These are phyloP conservation scores for Fusarium mangiferae DNA, from an alignment of 2,329 filamentous ascomycete genomes.

Conservation along the genomic window DNA sequence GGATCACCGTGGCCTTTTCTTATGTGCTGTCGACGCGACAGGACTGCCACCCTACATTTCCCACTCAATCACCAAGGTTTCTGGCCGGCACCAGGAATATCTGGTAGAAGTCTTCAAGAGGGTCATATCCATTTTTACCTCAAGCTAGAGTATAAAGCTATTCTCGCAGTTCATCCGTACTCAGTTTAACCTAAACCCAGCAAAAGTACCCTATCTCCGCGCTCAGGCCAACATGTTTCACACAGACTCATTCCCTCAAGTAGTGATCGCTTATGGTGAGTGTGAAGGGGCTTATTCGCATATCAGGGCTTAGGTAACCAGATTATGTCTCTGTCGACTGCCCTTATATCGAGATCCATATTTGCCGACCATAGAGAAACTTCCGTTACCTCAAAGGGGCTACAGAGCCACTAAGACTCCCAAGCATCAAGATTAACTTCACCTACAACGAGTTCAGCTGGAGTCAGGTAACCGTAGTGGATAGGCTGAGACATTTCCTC, in stretches of 20 bases:
- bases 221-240: background rate
- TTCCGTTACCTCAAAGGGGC: background rate
- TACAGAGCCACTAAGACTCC: background rate
- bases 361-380: background rate
- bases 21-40: background rate
- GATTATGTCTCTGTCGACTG: background rate
- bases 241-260: background rate
- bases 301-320: background rate
- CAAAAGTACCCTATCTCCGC: background rate
- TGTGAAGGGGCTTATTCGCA: background rate
- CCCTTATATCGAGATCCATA: background rate
- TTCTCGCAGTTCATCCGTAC: background rate
- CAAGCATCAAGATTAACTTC: background rate
- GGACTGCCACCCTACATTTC: background rate
- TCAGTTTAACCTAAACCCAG: background rate
- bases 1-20: background rate
- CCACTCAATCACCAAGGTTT: background rate
- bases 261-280: background rate
- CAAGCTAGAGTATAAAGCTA: background rate
- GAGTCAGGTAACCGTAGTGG: rapidly evolving
- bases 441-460: background rate
- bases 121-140: background rate
- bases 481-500: background rate
- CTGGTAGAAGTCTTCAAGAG: background rate
- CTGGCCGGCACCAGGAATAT: background rate